Percentiles rank a stretch among this genome's conserved stretches.
Conservation (phyloP, 1,284 basidiomycete species). For the Heterobasidion parviporum region DNA sequence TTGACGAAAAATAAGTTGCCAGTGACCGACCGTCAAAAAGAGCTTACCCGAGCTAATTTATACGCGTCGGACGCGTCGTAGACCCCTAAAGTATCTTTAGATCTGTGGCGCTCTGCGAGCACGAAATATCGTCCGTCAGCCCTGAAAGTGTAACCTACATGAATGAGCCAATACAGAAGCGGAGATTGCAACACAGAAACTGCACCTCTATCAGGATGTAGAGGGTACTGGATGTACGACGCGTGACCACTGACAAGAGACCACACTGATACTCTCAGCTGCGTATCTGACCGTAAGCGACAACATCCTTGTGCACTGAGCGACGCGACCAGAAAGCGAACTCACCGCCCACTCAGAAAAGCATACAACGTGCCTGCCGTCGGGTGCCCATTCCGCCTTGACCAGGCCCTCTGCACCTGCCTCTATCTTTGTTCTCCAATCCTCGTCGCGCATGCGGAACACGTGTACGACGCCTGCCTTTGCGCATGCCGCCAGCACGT, state of each 20-base stretch:
- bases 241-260: constrained; percentile 62
- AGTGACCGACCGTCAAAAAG: neutral
- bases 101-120: constrained; percentile 77
- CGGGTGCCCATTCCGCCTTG: constrained; percentile 80
- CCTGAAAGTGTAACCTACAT: constrained; percentile 69
- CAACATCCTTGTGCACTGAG: neutral
- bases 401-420: constrained; percentile 77
- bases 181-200: neutral
- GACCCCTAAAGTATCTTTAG: constrained; percentile 76
- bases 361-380: constrained; percentile 72
- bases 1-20: constrained; percentile 1
- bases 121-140: constrained; percentile 74
- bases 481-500: constrained; percentile 67
- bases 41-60: constrained; percentile 65
- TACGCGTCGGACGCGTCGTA: constrained; percentile 70
- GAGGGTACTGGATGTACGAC: constrained; percentile 72
- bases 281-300: neutral
- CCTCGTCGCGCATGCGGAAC: constrained; percentile 65
- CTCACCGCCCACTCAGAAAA: constrained; percentile 86
- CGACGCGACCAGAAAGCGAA: neutral
- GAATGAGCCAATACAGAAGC: neutral
- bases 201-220: constrained; percentile 68
- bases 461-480: constrained; percentile 61
- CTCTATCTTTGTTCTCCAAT: constrained; percentile 65
- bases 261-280: constrained; percentile 80